A percentile compares a stretch with the other conserved stretches of the same genome.
Conservation (phyloP, 2,329 filamentous ascomycete species). For the Fusarium pseudocircinatum region DNA sequence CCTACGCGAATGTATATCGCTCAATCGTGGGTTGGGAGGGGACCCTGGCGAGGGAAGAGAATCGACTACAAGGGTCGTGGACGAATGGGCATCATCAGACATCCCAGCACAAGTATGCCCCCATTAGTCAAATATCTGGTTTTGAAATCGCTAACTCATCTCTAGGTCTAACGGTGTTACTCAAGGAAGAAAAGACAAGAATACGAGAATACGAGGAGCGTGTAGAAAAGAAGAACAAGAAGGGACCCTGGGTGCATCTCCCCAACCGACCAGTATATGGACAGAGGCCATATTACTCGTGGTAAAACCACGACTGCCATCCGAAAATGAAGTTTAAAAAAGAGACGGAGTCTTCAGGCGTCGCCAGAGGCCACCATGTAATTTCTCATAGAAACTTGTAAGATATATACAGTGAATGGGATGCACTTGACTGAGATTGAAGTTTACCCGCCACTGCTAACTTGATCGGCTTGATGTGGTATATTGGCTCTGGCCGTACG, state of each 20-base stretch:
- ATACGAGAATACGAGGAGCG: constrained; percentile 83
- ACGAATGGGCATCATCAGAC: constrained; percentile 71
- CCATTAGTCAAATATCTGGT: neutral
- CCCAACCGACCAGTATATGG: constrained; percentile 85
- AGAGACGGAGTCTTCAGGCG: constrained; percentile 5
- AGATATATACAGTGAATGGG: constrained; percentile 50
- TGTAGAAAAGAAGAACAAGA: constrained; percentile 76
- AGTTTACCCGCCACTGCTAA: neutral
- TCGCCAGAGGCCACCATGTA: constrained; percentile 21
- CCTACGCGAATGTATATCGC: constrained; percentile 88
- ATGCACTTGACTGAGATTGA: constrained; percentile 37
- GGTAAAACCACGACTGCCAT: constrained; percentile 63
- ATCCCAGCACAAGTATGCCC: constrained; percentile 78
- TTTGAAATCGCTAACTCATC: constrained; percentile 28
- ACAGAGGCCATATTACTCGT: constrained; percentile 90
- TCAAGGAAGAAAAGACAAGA: constrained; percentile 94
- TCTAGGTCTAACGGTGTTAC: constrained; percentile 76
- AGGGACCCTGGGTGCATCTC: constrained; percentile 86
- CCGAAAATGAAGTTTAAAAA: neutral
- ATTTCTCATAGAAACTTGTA: constrained; percentile 44
- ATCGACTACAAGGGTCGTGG: constrained; percentile 82
- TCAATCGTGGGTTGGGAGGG: constrained; percentile 91
- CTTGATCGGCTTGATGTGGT: neutral
- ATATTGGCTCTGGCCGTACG: neutral
- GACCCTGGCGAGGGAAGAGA: constrained; percentile 65